Conservation (phyloP, 2,329 filamentous ascomycete species). For the Calonectria naviculata region DNA sequence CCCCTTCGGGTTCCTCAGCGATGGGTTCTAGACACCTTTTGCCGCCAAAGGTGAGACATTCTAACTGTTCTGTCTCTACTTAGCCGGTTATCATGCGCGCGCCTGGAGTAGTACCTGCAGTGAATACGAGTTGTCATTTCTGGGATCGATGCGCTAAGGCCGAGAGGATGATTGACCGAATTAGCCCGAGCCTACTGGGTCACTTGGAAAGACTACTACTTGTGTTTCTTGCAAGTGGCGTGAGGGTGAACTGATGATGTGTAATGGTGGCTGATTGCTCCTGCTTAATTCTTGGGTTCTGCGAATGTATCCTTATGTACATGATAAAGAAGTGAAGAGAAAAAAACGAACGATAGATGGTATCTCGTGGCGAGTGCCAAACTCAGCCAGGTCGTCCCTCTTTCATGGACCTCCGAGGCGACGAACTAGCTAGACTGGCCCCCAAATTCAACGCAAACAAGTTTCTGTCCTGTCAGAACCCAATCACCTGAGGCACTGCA, state of each 20-base stretch:
- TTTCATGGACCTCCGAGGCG: not conserved
- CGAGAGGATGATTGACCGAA: not conserved
- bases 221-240: too few species aligned
- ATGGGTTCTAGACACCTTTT: not conserved
- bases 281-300: not conserved
- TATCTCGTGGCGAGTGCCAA: not conserved
- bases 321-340: not conserved
- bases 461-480: not conserved
- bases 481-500: not conserved
- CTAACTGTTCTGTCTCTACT: not conserved
- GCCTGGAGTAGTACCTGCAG: slow-evolving; percentile 1
- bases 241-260: too few species aligned
- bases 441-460: not conserved
- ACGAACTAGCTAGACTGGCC: not conserved
- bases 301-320: not conserved
- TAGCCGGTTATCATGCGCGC: not conserved
- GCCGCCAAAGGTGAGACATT: not conserved
- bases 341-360: not conserved
- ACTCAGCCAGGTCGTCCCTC: not conserved
- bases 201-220: not conserved
- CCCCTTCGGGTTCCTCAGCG: not conserved
- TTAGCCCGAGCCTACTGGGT: not conserved
- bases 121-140: slow-evolving; percentile 6
- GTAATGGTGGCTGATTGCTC: not conserved
- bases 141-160: not conserved